Percentiles rank a stretch among this genome's conserved stretches.
Evolutionary conservation across 2,329 filamentous ascomycete genomes (phyloP).

Genomic region (Microdochium trichocladiopsis): DNA sequence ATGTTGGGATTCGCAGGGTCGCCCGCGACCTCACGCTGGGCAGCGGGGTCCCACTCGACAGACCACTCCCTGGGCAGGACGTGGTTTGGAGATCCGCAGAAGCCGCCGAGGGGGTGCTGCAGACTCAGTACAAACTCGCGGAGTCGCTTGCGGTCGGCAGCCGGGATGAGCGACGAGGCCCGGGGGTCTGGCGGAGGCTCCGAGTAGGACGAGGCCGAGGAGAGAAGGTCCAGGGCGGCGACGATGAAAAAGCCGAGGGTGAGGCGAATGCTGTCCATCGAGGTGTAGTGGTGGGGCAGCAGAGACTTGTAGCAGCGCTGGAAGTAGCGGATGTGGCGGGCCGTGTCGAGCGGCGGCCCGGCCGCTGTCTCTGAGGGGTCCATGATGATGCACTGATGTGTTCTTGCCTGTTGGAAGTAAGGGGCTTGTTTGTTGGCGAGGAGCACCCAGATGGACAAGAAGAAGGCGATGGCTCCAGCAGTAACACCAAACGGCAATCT

Average conservation of each 20-base stretch:
- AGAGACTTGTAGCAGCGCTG: constrained; percentile 76
- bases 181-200: constrained; percentile 36
- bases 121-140: constrained; percentile 79
- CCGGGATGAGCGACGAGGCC: constrained; percentile 42
- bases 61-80: constrained; percentile 37
- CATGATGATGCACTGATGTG: constrained; percentile 2
- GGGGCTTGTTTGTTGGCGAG: too few relatives aligned
- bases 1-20: constrained; percentile 57
- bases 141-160: constrained; percentile 34
- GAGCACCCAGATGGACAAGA: too few relatives aligned
- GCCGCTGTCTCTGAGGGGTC: background rate
- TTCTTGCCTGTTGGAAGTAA: too few relatives aligned
- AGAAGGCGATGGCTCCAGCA: too few relatives aligned
- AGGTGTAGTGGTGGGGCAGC: constrained; percentile 76
- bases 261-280: constrained; percentile 86
- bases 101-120: constrained; percentile 81
- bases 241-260: constrained; percentile 85
- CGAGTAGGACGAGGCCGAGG: constrained; percentile 46
- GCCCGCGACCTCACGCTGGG: constrained; percentile 23
- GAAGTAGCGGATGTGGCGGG: constrained; percentile 84
- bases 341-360: constrained; percentile 41
- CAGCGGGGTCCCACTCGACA: constrained; percentile 24
- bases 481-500: too few relatives aligned
- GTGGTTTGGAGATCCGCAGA: constrained; percentile 77
- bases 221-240: constrained; percentile 76